Conservation (phyloP, 805 yeast genomes). For the Lachancea dasiensis region DNA sequence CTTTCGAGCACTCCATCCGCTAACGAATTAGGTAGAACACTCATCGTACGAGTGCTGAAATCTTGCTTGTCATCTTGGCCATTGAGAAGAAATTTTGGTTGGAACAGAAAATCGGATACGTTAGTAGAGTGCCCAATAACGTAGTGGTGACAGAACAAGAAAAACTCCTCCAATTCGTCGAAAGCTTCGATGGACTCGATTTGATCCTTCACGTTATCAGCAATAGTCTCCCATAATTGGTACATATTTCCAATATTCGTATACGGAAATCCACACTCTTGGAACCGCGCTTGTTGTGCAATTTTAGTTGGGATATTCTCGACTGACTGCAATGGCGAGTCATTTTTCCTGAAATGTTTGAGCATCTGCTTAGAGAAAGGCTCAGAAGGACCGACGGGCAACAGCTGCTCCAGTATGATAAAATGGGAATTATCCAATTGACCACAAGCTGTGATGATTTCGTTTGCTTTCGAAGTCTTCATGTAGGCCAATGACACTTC, state of each 20-base stretch:
- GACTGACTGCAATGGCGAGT: constrained; percentile 67
- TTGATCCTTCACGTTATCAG: constrained; percentile 33
- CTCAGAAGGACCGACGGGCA: constrained; percentile 57
- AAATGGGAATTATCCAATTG: constrained; percentile 49
- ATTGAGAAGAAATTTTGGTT: neutral
- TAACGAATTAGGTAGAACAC: neutral
- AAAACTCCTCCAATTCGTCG: constrained; percentile 82
- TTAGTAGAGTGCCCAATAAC: constrained; percentile 60
- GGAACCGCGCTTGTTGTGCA: constrained; percentile 48
- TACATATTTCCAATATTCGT: constrained; percentile 50
- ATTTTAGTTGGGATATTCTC: constrained; percentile 44
- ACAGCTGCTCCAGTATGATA: constrained; percentile 60
- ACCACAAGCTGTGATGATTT: constrained; percentile 45
- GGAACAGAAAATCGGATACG: constrained; percentile 13
- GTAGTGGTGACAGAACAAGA: constrained; percentile 70
- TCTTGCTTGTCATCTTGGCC: neutral
- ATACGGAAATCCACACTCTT: constrained; percentile 38
- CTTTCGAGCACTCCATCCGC: constrained; percentile 10
- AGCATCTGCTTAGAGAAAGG: constrained; percentile 74
- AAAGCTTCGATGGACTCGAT: constrained; percentile 56
- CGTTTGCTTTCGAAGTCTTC: constrained; percentile 60
- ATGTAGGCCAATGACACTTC: constrained; percentile 82
- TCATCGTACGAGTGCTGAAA: neutral
- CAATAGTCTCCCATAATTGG: constrained; percentile 52
- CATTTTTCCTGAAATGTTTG: constrained; percentile 56